A percentile compares a stretch with the other conserved stretches of the same genome.
Conservation (phyloP, 768 basidiomycete species). For the Basidioascus undulatus region DNA sequence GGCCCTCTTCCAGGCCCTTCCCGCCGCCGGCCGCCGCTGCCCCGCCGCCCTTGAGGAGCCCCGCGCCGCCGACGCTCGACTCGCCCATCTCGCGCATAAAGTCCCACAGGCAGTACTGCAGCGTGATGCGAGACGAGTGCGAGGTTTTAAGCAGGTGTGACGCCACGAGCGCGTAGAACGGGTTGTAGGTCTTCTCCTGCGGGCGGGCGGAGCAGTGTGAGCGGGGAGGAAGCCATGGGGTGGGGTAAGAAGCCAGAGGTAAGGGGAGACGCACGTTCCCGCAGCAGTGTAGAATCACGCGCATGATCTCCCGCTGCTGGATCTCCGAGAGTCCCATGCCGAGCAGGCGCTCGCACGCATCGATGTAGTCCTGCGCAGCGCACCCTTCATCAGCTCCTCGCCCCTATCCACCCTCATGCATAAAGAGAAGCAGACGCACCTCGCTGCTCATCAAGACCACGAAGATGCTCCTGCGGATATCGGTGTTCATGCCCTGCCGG, state of each 20-base stretch:
- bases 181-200: constrained; percentile 80
- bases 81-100: constrained; percentile 81
- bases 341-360: constrained; percentile 72
- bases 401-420: neutral
- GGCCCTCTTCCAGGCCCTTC: constrained; percentile 24
- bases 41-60: constrained; percentile 34
- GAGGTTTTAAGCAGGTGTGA: constrained; percentile 55
- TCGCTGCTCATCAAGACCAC: constrained; percentile 88
- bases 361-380: constrained; percentile 61
- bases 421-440: constrained; percentile 25
- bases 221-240: too few species aligned
- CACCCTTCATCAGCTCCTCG: neutral
- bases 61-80: constrained; percentile 49
- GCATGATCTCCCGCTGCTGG: constrained; percentile 85
- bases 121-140: constrained; percentile 68
- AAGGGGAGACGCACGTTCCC: constrained; percentile 33
- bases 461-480: constrained; percentile 73
- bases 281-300: constrained; percentile 76
- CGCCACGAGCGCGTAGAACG: constrained; percentile 75
- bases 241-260: too few species aligned
- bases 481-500: constrained; percentile 97
- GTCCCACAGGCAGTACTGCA: constrained; percentile 93
- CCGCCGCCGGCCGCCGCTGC: constrained; percentile 20
- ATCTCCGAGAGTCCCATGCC: constrained; percentile 63
- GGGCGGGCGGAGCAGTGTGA: neutral